These are phyloP conservation scores for Cucumis cinereus DNA, from an alignment of 306 rosid species.

Conservation along the genomic window DNA sequence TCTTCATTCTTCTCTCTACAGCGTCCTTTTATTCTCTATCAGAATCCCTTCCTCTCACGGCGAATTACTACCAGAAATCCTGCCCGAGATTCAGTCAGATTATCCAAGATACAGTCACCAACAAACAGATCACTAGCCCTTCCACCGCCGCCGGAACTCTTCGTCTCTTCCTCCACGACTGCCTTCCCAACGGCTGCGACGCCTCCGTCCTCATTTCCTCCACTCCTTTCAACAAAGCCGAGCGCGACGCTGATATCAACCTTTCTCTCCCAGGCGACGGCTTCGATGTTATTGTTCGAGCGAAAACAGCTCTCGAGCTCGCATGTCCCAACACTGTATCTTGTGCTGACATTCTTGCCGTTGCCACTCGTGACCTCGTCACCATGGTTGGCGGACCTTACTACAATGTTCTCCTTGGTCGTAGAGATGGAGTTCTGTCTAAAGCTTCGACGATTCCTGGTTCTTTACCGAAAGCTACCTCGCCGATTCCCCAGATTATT, in stretches of 20 bases:
- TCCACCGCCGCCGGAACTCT: constrained; percentile 34
- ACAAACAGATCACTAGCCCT: constrained; percentile 37
- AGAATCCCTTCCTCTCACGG: background rate
- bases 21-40: background rate
- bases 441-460: constrained; percentile 23
- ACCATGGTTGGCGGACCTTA: constrained; percentile 35
- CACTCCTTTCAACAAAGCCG: constrained; percentile 32
- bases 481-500: constrained; percentile 39
- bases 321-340: constrained; percentile 34
- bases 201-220: constrained; percentile 27
- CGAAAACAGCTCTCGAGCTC: constrained; percentile 39
- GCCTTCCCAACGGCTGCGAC: constrained; percentile 34
- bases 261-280: constrained; percentile 43
- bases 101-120: constrained; percentile 22
- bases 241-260: constrained; percentile 41
- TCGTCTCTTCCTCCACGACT: constrained; percentile 35
- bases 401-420: constrained; percentile 26
- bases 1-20: background rate
- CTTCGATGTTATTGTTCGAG: constrained; percentile 31
- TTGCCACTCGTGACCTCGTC: constrained; percentile 33
- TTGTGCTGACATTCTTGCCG: constrained; percentile 39
- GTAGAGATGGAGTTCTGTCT: constrained; percentile 24
- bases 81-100: constrained; percentile 30
- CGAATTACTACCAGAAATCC: constrained; percentile 12
- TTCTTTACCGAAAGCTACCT: constrained; percentile 43